phyloP scores from a whole-genome alignment of 2,329 filamentous ascomycete species.

The Sporothrix dimorphospora region DNA sequence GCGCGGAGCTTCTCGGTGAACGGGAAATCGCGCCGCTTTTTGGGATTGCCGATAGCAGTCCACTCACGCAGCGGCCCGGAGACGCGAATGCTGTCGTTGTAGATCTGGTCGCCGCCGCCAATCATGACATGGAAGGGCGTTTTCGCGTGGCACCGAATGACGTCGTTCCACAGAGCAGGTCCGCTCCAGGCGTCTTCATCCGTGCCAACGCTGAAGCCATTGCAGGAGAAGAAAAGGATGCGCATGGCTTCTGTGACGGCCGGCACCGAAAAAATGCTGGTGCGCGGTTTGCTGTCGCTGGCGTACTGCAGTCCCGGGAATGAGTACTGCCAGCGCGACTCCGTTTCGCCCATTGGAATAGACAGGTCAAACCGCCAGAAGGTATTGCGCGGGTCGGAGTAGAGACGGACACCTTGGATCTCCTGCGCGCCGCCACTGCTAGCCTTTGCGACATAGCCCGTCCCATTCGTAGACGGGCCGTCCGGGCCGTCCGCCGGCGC shows the following conservation, averaged over 20 bases:
- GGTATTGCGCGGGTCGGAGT: conserved; percentile 70
- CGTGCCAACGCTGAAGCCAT: conserved; percentile 89
- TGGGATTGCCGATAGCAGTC: conserved; percentile 81
- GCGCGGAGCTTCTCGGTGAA: conserved; percentile 80
- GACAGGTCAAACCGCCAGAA: conserved; percentile 92
- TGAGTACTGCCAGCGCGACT: conserved; percentile 78
- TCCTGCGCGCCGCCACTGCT: conserved; percentile 33
- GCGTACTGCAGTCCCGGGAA: conserved; percentile 64
- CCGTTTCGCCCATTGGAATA: conserved; percentile 70
- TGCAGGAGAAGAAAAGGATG: conserved; percentile 98
- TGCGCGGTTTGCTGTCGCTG: conserved; percentile 57
- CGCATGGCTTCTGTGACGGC: conserved; percentile 87
- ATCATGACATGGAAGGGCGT: conserved; percentile 95
- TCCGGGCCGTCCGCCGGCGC: conserved; percentile 34
- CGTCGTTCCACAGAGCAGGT: conserved; percentile 93
- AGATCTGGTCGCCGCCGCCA: conserved; percentile 93
- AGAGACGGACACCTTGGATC: conserved; percentile 62
- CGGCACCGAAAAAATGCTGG: conserved; percentile 82
- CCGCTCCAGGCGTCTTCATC: conserved; percentile 86
- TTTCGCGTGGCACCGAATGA: conserved; percentile 76
- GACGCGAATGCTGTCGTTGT: conserved; percentile 91
- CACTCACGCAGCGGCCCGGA: conserved; percentile 79
- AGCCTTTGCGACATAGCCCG: conserved; percentile 44
- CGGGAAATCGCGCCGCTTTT: conserved; percentile 75
- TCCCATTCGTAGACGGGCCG: conserved; percentile 36